Conservation (phyloP, 495 filamentous ascomycete species). For the Xylaria longipes region DNA sequence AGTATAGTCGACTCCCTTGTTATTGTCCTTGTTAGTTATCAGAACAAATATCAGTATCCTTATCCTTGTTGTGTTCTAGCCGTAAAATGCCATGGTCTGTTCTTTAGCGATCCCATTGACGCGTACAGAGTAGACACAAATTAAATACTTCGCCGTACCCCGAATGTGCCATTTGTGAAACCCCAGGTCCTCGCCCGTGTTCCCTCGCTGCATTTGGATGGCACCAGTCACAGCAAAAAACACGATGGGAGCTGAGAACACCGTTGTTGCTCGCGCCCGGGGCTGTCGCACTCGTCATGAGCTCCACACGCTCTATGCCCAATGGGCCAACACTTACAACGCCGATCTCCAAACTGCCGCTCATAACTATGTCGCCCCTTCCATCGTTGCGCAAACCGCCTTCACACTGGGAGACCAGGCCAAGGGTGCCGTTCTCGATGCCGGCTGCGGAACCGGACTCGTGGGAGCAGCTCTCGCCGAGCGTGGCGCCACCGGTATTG, state of each 20-base stretch:
- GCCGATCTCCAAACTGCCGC: conserved; percentile 46
- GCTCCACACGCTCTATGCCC: conserved; percentile 44
- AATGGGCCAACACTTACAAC: conserved; percentile 56
- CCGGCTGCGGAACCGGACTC: conserved; percentile 57
- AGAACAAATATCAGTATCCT: not conserved
- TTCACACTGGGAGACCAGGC: conserved; percentile 28
- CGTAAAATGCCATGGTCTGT: not conserved
- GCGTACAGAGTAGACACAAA: not conserved
- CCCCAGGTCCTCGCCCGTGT: not conserved
- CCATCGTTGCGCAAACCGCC: conserved; percentile 45
- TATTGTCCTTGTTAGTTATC: not conserved
- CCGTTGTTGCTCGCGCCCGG: conserved; percentile 11
- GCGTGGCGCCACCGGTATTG: conserved; percentile 41
- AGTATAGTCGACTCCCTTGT: not conserved
- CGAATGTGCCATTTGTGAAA: not conserved
- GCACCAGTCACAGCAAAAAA: not conserved
- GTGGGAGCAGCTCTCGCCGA: conserved; percentile 49
- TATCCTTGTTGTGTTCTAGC: not conserved
- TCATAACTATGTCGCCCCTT: conserved; percentile 50
- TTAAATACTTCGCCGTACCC: not conserved
- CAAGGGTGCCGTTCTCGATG: conserved; percentile 48
- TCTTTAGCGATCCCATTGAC: not conserved
- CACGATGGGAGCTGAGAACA: not conserved
- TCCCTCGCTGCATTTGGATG: not conserved
- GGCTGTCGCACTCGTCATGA: conserved; percentile 7